phyloP scores from a whole-genome alignment of 768 basidiomycete species.

The Aureoboletus auriporus region DNA sequence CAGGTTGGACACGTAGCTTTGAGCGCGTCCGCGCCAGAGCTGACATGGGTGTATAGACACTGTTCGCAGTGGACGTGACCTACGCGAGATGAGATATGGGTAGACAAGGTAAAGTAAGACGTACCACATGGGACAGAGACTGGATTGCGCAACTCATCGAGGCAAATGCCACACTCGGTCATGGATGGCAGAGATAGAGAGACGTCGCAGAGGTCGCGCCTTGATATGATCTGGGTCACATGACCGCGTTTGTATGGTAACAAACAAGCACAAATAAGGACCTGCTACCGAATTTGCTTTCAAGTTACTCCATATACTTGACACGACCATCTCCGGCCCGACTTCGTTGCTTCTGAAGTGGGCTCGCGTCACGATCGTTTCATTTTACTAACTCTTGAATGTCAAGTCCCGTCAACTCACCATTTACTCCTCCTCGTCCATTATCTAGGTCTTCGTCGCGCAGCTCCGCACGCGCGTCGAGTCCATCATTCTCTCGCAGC shows the following conservation, averaged over 20 bases:
- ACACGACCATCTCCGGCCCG: not conserved
- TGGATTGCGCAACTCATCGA: constrained; percentile 50
- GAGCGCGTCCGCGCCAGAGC: constrained; percentile 27
- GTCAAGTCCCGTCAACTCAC: constrained; percentile 32
- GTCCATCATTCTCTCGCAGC: constrained; percentile 53
- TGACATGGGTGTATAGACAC: constrained; percentile 43
- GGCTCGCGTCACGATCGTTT: constrained; percentile 24
- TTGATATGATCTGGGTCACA: constrained; percentile 10
- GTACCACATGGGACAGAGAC: constrained; percentile 63
- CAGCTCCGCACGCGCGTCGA: constrained; percentile 47
- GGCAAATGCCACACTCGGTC: constrained; percentile 59
- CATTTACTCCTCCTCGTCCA: constrained; percentile 33
- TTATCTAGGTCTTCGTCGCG: constrained; percentile 49
- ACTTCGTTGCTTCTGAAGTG: constrained; percentile 2
- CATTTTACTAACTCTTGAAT: constrained; percentile 20
- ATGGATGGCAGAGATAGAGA: constrained; percentile 22
- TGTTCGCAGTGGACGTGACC: constrained; percentile 65
- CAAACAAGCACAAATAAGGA: constrained; percentile 24
- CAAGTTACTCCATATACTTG: too few relatives aligned
- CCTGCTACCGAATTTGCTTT: not conserved
- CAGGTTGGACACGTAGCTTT: constrained; percentile 58
- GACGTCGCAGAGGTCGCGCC: too few relatives aligned
- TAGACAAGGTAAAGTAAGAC: constrained; percentile 11
- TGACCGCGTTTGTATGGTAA: constrained; percentile 22
- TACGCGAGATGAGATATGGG: constrained; percentile 17